These are phyloP conservation scores for Blastomyces gilchristii DNA, from an alignment of 2,329 filamentous ascomycete species.

Conservation along the genomic window DNA sequence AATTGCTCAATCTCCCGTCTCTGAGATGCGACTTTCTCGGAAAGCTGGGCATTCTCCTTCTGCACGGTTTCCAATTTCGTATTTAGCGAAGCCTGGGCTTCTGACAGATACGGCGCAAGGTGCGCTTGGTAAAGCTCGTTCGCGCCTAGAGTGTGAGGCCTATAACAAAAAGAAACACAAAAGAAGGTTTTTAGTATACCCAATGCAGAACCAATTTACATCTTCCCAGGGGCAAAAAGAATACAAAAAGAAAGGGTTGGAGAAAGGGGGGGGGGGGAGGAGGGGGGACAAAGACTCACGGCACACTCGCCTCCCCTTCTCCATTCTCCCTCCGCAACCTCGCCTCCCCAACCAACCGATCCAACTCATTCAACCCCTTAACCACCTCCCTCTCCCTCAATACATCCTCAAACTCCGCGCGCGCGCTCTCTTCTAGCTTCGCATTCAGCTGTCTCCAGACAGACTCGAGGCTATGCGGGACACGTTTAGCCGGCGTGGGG, in stretches of 20 bases:
- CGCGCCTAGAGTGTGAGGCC: conserved; percentile 50
- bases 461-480: conserved; percentile 45
- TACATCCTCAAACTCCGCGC: conserved; percentile 52
- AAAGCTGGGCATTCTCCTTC: conserved; percentile 43
- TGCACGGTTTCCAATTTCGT: conserved; percentile 42
- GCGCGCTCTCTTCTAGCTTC: conserved; percentile 48
- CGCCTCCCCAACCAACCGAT: conserved; percentile 50
- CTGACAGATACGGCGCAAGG: conserved; percentile 45
- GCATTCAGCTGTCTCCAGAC: conserved; percentile 50
- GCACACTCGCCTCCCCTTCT: conserved; percentile 31
- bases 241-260: conserved; percentile 3
- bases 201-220: background rate
- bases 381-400: conserved; percentile 48
- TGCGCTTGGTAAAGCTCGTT: conserved; percentile 49
- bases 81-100: conserved; percentile 41
- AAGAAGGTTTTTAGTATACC: background rate
- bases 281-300: conserved; percentile 39
- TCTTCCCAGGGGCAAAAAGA: background rate
- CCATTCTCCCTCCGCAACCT: conserved; percentile 41
- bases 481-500: conserved; percentile 50
- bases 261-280: no score
- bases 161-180: conserved; percentile 19
- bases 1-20: conserved; percentile 48
- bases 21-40: conserved; percentile 44
- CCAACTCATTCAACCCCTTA: conserved; percentile 49